Conservation (phyloP, 768 basidiomycete genomes). For the Udeniomyces megalosporus region DNA sequence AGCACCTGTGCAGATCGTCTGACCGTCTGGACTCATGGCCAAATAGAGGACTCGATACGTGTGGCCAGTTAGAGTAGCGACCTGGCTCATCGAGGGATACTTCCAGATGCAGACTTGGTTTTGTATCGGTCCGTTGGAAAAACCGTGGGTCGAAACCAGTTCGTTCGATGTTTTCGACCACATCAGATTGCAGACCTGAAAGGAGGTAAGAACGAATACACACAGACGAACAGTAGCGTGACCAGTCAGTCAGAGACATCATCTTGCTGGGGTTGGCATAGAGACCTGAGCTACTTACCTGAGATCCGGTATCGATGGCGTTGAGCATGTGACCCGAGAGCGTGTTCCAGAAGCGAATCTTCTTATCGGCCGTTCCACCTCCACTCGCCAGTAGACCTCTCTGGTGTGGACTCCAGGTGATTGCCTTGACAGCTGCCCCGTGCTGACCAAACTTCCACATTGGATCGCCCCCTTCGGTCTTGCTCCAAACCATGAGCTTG, state of each 20-base stretch:
- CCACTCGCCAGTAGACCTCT: slow-evolving; percentile 80
- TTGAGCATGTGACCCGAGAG: slow-evolving; percentile 66
- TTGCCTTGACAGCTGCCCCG: slow-evolving; percentile 89
- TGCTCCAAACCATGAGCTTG: slow-evolving; percentile 94
- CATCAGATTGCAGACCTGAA: slow-evolving; percentile 85
- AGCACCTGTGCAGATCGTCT: slow-evolving; percentile 89
- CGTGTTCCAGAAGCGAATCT: slow-evolving; percentile 95
- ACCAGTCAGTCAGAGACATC: no score
- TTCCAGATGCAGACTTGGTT: slow-evolving; percentile 61
- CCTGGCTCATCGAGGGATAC: slow-evolving; percentile 84
- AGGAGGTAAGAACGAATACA: background rate
- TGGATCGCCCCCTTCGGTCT: slow-evolving; percentile 45
- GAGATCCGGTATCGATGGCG: slow-evolving; percentile 86
- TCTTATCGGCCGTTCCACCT: slow-evolving; percentile 97
- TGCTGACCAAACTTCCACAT: slow-evolving; percentile 94
- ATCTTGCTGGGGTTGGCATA: background rate
- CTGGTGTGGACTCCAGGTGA: slow-evolving; percentile 96
- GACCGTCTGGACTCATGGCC: slow-evolving; percentile 16
- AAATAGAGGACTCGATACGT: slow-evolving; percentile 64
- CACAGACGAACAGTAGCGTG: no score
- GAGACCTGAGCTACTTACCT: slow-evolving; percentile 39
- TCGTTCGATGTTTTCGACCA: slow-evolving; percentile 94
- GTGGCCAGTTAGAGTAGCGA: slow-evolving; percentile 85
- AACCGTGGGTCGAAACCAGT: slow-evolving; percentile 93
- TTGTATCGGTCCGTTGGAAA: slow-evolving; percentile 79